Evolutionary conservation across 1,284 basidiomycete genomes (phyloP).

Genomic region (Bjerkandera adusta): DNA sequence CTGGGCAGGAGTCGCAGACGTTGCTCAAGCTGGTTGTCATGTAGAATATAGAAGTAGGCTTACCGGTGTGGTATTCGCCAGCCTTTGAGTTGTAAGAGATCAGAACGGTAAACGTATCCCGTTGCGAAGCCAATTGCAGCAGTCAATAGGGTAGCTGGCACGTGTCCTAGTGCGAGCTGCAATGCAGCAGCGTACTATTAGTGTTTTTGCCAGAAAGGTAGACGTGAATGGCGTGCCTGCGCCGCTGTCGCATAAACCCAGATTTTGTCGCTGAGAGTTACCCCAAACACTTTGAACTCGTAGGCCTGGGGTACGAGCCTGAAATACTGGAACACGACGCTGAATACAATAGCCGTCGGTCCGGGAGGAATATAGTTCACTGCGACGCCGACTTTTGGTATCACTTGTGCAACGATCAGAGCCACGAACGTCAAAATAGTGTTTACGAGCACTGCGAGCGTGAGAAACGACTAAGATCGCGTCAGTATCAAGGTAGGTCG

Average conservation of each 20-base stretch:
- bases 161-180: slow-evolving; percentile 67
- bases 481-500: slow-evolving; percentile 8
- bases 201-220: not conserved
- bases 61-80: slow-evolving; percentile 54
- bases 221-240: slow-evolving; percentile 46
- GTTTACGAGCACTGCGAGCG: slow-evolving; percentile 62
- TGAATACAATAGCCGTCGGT: slow-evolving; percentile 69
- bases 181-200: not conserved
- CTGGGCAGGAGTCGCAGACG: too few relatives aligned
- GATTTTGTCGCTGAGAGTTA: slow-evolving; percentile 75
- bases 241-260: slow-evolving; percentile 66
- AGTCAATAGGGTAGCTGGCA: slow-evolving; percentile 62
- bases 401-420: slow-evolving; percentile 59
- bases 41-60: slow-evolving; percentile 1
- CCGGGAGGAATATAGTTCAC: slow-evolving; percentile 77
- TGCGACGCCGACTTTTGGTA: slow-evolving; percentile 37
- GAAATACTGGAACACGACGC: slow-evolving; percentile 78
- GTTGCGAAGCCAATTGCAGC: slow-evolving; percentile 63
- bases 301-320: slow-evolving; percentile 78
- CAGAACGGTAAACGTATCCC: slow-evolving; percentile 79
- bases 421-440: slow-evolving; percentile 66
- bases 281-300: slow-evolving; percentile 70
- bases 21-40: not conserved
- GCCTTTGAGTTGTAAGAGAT: slow-evolving; percentile 68
- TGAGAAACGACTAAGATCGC: slow-evolving; percentile 65